These are phyloP conservation scores for Trypanosoma boissoni DNA, from an alignment of 208 protist species.

Conservation along the genomic window DNA sequence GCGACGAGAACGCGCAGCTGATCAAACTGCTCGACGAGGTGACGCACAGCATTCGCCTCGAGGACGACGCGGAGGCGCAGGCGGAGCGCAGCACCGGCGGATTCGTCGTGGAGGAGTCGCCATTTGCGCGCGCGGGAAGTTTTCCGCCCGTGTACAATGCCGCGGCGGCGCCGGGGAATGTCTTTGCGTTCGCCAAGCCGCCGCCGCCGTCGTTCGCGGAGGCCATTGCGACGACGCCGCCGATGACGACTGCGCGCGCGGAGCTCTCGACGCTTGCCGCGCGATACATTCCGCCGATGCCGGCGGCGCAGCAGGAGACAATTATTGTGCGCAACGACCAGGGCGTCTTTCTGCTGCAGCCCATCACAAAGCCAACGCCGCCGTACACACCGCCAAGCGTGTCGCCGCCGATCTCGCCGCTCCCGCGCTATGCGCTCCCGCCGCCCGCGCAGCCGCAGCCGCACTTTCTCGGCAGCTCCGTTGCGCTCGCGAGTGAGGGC, in stretches of 20 bases:
- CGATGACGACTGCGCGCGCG: constrained; percentile 27
- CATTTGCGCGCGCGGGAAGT: constrained; percentile 22
- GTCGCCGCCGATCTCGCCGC: constrained; percentile 64
- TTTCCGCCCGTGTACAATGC: constrained; percentile 19
- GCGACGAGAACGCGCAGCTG: constrained; percentile 37
- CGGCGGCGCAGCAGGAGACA: constrained; percentile 51
- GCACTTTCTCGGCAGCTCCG: constrained; percentile 25
- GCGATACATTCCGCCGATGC: constrained; percentile 64
- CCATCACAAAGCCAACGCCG: constrained; percentile 34
- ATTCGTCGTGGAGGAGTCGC: constrained; percentile 50
- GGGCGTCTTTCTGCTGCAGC: constrained; percentile 80
- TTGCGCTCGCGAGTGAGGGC: constrained; percentile 24
- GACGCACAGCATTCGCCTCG: constrained; percentile 5
- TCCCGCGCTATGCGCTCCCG: constrained; percentile 73
- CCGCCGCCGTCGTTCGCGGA: constrained; percentile 69
- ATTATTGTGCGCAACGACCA: constrained; percentile 79
- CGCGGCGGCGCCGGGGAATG: constrained; percentile 27
- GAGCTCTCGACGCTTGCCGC: constrained; percentile 55
- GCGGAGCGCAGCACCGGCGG: constrained; percentile 17
- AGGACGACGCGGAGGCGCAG: background rate
- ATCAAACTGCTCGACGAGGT: constrained; percentile 49
- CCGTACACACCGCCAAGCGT: constrained; percentile 65
- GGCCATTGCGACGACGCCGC: constrained; percentile 49
- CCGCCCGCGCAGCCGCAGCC: constrained; percentile 35
- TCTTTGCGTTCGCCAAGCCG: constrained; percentile 26